Evolutionary conservation across 805 yeast genomes (phyloP), one percentile per base, ranked within the genome.

Genomic region (Saturnispora dispora): DNA sequence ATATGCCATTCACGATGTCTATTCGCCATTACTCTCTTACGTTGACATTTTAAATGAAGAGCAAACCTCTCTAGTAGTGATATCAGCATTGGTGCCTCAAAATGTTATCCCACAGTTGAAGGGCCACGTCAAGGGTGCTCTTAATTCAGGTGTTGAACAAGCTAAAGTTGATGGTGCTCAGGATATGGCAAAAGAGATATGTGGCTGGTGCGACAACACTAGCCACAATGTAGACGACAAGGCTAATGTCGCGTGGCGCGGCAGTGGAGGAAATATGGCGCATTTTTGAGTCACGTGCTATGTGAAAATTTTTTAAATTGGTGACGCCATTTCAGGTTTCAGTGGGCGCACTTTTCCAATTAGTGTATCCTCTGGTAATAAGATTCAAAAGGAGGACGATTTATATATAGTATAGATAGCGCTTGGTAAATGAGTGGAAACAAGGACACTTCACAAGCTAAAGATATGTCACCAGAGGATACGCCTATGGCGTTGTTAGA

Each of bases 91-190:
- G 57, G 81, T 90, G 10, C 96, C 97, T 1, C 96, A 88, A 63
- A 95, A 90, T 65, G 96, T 90, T 10, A 88, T 86, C 58, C 96
- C 96, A 0, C 96, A 90, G 60, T 72, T 90, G 57, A 86, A 88
- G 66, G 97, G 97, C 0, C 97, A 90, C 63, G 72, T 90, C 54
- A 79, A 76, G 63, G 97, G 97, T 0, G 96, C 96, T 0, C 55
- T 82, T 47, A 88, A 88, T 60, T 77, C 81, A 28, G 96, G 96
- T 0, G 84, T 86, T 8, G 72, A 85, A 9, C 60, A 64, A 28
- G 85, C 82, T 48, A 85, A 84, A 53, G 71, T 88, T 30, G 71
- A 72, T 47, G 79, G 79, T 2, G 76, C 80, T 10, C 72, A 95
- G 47, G 70, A 69, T 13, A 60, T 89, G 68, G 81, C 85, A 4